Conservation (phyloP, 805 yeast species). For the Phaffomyces opuntiae region DNA sequence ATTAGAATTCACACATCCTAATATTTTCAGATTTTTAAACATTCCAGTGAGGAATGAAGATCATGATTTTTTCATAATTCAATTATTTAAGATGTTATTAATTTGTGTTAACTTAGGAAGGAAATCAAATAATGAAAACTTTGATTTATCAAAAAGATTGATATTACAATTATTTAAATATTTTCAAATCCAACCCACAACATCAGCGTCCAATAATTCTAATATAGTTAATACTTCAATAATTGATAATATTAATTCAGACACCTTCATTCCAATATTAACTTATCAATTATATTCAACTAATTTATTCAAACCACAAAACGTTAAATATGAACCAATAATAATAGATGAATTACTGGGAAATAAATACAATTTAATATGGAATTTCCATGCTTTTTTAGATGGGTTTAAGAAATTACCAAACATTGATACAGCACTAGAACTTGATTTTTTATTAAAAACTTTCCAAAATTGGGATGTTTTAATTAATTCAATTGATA, state of each 20-base stretch:
- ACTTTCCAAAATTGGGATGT: constrained; percentile 15
- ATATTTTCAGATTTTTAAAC: constrained; percentile 47
- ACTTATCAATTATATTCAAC: constrained; percentile 11
- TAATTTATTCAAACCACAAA: constrained; percentile 15
- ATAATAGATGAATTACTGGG: constrained; percentile 9
- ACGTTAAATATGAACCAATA: not conserved
- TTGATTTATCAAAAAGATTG: constrained; percentile 27
- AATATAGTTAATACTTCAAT: not conserved
- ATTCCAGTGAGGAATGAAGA: constrained; percentile 30
- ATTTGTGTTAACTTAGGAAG: constrained; percentile 35
- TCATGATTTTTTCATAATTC: constrained; percentile 32
- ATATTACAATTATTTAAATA: constrained; percentile 38
- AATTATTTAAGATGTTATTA: constrained; percentile 39
- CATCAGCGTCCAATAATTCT: too few species aligned
- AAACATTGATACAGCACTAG: constrained; percentile 23
- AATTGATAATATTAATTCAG: not conserved
- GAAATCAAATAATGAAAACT: not conserved
- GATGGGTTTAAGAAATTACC: constrained; percentile 27
- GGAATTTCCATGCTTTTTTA: constrained; percentile 35
- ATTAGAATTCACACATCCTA: constrained; percentile 47
- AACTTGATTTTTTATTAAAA: constrained; percentile 6
- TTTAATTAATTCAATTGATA: not conserved
- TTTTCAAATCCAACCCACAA: constrained; percentile 19
- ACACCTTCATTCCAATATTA: not conserved
- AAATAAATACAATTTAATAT: constrained; percentile 33